Evolutionary conservation across 805 yeast genomes (phyloP), one percentile per base, ranked within the genome.

Genomic region (Candida xyloterini): DNA sequence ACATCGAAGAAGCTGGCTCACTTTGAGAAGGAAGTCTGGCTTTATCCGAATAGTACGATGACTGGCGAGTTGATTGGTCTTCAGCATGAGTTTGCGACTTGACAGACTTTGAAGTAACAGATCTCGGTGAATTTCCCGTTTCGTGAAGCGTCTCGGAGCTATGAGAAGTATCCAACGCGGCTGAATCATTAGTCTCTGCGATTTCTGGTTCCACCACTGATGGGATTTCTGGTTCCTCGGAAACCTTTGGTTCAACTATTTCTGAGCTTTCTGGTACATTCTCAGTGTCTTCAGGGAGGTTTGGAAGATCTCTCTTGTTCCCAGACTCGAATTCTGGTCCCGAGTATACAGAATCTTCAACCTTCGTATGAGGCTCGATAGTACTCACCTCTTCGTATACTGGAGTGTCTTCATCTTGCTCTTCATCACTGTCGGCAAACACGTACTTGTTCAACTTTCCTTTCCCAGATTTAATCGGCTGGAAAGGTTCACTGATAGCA

Each of bases 371-470:
- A n/a, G 11, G 22, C n/a, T 23, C 22, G 22, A 14, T 13, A 10
- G 7, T 25, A 15, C 10, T 14, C 13, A 27, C 22, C 38, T 15
- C 56, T 13, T 50, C 46, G 27, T 33, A 25, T 5, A 37, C 48
- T 7, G 47, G 37, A 2, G 38, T 40, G 3, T 48, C 52, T 3
- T 44, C 53, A 3, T 44, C 52, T 5, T 49, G 51, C 8, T 54
- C 59, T n/a, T 52, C 59, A 20, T 57, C 62, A 33, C 53, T 51
- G 18, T 48, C 50, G 13, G 44, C 48, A 40, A 57, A 57, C 8
- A 46, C 51, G 35, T 53, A 56, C 28, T 51, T 55, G 39, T 47
- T 57, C 23, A 59, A 48, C 39, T 51, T 59, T 16, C 50, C 56
- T 20, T 43, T 50, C 4, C 35, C 38, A 13, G 30, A 9, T 16